Base-by-base conservation (phyloP, 2,329 filamentous ascomycete genomes). In the Penicillium sp. region DNA sequence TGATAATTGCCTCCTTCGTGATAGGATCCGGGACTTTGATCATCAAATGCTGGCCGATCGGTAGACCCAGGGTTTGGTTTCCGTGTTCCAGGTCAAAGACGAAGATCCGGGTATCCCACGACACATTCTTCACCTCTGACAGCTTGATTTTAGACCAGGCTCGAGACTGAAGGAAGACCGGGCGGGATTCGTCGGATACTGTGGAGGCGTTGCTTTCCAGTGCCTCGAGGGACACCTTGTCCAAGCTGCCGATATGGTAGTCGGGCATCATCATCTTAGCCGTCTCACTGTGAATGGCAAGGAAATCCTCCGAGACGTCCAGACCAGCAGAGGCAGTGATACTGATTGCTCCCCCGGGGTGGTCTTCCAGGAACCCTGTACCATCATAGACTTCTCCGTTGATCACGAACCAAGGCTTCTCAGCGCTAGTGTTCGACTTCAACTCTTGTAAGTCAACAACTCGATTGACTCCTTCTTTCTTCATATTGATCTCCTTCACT, bases 261-360 rank as follows among this genome's bases (percentile, higher is more conserved):
- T 81, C 73, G 10, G 83, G 81, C 87, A 96, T 91, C 90, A 95
- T 95, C 16, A 80, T 81, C 74, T 95, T 96, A 31, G 92, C 92
- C 15, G 89, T 95, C 74, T 96, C 91, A 68, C 88, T 92, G 70
- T 96, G 91, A 63, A 96, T 96, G 13, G 89, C 87, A 75, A 95
- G 83, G 69, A 96, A 96, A 61, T 96, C 92, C 64, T 96, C 92
- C 0, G 88, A 88, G 9, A 83, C 83, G 70, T 96, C 91, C 63
- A 89, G 78, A 0, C 86, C 90, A n/a, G 90, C 91, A 3, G 87
- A 89, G 26, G 86, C 86, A 48, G 87, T 80, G 66, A 96, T 96
- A 64, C 89, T 94, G 58, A 88, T 84, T 2, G 89, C 90, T 46
- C 92, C 92, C 47, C 92, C 92, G 0, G 92, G 92, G 68, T 96